Evolutionary conservation across 495 filamentous ascomycete genomes (phyloP), one percentile per base, ranked within the genome.

Genomic region (Talaromyces nanjingensis): DNA sequence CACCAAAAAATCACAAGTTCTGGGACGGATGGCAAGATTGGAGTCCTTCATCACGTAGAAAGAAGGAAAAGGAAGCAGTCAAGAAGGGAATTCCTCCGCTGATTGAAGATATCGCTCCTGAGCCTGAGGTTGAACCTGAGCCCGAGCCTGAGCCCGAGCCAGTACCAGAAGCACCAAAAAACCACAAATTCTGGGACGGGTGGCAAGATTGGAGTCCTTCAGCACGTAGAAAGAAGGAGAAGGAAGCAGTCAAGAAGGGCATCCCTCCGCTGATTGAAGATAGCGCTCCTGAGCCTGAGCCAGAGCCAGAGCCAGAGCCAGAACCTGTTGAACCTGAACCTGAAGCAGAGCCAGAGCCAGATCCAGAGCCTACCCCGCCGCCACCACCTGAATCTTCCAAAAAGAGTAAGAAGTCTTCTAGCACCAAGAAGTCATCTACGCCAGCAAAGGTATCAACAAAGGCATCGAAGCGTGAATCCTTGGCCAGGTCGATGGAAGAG

Each of bases 401-500:
- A 59, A 61, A 60, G 65, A 37, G 53, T 16, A 64, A 66, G 45
- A 62, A 66, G 42, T 64, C 69, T 18, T 66, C 68, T 33, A 67
- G 70, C 22, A 65, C 66, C 9, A 77, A 78, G 52, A 78, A 77
- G 60, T 65, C 70, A 3, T 52, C 67, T 56, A 66, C 68, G 9
- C 54, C 68, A 12, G 53, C 63, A 58, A 53, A 18, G 66, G 14
- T 68, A 27, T 67, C 69, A 12, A 70, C 65, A 58, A 53, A 18
- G 69, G 16, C 68, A 22, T 67, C 69, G 12, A 70, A 71, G 59
- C 64, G 64, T 1, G 67, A 64, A 34, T 62, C 65, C 5, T 34
- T 49, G 24, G 24, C 29, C 29, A 62, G 29, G 47, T 42, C 60
- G 22, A 61, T 63, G 42, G 66, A 65, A 64, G 67, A 68, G 9